Evolutionary conservation across 208 protist genomes (phyloP).

Genomic region (Leptomonas pyrrhocoris): DNA sequence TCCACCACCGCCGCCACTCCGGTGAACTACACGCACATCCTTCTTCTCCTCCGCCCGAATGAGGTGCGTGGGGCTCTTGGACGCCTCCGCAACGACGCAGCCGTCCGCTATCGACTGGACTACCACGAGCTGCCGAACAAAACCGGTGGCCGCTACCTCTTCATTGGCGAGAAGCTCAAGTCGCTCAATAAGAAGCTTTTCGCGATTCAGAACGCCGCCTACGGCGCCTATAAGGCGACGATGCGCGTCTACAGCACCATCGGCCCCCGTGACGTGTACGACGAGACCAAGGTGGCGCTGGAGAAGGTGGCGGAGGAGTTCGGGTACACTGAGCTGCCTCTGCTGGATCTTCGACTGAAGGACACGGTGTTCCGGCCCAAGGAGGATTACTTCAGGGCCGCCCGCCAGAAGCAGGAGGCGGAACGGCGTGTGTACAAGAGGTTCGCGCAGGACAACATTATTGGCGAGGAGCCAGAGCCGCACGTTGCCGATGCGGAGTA

Average conservation of each 20-base stretch:
- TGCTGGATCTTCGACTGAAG: slow-evolving; percentile 77
- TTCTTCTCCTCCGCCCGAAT: slow-evolving; percentile 68
- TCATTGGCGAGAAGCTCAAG: slow-evolving; percentile 60
- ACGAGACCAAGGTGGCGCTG: slow-evolving; percentile 53
- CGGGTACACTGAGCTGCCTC: slow-evolving; percentile 63
- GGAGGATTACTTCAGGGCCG: slow-evolving; percentile 73
- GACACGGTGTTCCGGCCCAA: slow-evolving; percentile 74
- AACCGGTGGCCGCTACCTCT: slow-evolving; percentile 37
- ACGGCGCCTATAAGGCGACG: slow-evolving; percentile 61
- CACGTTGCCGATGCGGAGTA: slow-evolving; percentile 32
- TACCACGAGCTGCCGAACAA: slow-evolving; percentile 24
- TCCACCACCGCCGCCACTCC: no score
- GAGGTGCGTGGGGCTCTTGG: slow-evolving; percentile 47
- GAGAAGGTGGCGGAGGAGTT: slow-evolving; percentile 71
- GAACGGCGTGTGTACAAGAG: slow-evolving; percentile 42
- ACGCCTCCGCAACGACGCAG: slow-evolving; percentile 30
- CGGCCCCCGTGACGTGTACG: slow-evolving; percentile 58
- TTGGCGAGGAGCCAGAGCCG: slow-evolving; percentile 50
- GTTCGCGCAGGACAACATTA: slow-evolving; percentile 48
- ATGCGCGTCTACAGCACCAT: slow-evolving; percentile 77
- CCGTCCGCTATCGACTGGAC: slow-evolving; percentile 28
- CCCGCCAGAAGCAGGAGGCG: slow-evolving; percentile 34
- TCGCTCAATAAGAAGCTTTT: slow-evolving; percentile 71
- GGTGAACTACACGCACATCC: slow-evolving; percentile 45
- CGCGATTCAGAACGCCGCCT: slow-evolving; percentile 59